Evolutionary conservation across 306 rosid species (phyloP).

Genomic region (Rubus parviflorus): DNA sequence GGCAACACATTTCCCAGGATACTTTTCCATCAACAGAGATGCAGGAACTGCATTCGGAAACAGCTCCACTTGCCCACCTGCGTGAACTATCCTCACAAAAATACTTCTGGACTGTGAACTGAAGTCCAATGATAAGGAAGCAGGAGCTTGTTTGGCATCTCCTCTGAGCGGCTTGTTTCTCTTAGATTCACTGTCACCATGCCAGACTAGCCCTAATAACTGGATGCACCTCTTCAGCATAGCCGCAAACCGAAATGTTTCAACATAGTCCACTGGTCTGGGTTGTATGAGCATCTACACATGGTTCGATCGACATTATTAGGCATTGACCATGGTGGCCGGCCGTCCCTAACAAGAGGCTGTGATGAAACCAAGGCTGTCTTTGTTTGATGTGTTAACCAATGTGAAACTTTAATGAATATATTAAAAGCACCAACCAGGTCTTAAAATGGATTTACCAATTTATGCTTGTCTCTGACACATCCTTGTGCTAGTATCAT

Average conservation of each 20-base stretch:
- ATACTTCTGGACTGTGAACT: conserved; percentile 34
- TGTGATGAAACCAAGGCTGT: conserved; percentile 45
- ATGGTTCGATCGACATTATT: not conserved
- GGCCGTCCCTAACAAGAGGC: conserved; percentile 30
- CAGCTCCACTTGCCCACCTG: conserved; percentile 59
- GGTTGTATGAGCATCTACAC: conserved; percentile 28
- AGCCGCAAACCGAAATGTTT: conserved; percentile 34
- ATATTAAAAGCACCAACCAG: conserved; percentile 36
- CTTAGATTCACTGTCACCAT: conserved; percentile 1
- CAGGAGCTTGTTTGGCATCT: conserved; percentile 8
- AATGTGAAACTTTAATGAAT: conserved; percentile 21
- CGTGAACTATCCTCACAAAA: conserved; percentile 60
- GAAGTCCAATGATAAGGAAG: conserved; percentile 21
- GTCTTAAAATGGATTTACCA: conserved; percentile 33
- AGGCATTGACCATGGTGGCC: conserved; percentile 29
- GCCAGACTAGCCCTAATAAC: conserved; percentile 40
- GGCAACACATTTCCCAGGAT: conserved; percentile 66
- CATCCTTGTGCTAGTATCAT: conserved; percentile 76
- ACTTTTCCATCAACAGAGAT: conserved; percentile 50
- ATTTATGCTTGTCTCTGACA: conserved; percentile 44
- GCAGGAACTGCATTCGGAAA: conserved; percentile 51
- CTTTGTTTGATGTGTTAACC: conserved; percentile 37
- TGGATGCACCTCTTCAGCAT: conserved; percentile 51
- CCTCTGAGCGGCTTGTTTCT: conserved; percentile 10
- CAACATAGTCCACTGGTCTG: conserved; percentile 27